phyloP scores from a whole-genome alignment of 257 asterid genomes.

The Thymus mandschuricus region DNA sequence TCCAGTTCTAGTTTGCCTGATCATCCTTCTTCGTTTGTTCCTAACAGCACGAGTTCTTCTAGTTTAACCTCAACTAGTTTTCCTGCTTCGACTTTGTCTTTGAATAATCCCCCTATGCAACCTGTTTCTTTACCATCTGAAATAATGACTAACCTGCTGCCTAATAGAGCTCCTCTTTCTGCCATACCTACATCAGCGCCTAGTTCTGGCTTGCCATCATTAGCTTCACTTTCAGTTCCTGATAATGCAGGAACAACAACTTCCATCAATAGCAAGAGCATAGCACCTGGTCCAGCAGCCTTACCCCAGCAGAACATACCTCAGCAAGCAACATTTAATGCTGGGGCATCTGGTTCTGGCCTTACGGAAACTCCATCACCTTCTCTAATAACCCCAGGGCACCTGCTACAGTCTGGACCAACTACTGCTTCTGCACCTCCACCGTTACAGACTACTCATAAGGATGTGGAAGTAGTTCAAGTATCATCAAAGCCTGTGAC shows the following conservation, averaged over 20 bases:
- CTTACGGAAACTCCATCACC: constrained; percentile 59
- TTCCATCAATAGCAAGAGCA: constrained; percentile 50
- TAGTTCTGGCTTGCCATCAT: constrained; percentile 47
- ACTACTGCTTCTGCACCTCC: constrained; percentile 53
- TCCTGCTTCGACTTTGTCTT: constrained; percentile 55
- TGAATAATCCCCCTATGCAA: constrained; percentile 55
- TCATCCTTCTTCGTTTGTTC: constrained; percentile 50
- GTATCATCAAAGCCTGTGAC: constrained; percentile 56
- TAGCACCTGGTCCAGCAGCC: constrained; percentile 42
- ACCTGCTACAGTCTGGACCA: constrained; percentile 71
- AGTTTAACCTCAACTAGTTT: constrained; percentile 49
- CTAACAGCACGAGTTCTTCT: constrained; percentile 46
- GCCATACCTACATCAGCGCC: constrained; percentile 45
- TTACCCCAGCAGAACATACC: constrained; percentile 47
- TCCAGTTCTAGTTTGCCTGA: constrained; percentile 63
- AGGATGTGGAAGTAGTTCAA: constrained; percentile 89
- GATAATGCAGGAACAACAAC: constrained; percentile 47
- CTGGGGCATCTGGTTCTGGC: constrained; percentile 50
- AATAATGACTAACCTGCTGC: constrained; percentile 38
- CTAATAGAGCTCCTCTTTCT: constrained; percentile 57
- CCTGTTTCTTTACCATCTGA: constrained; percentile 54
- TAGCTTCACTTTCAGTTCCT: constrained; percentile 47
- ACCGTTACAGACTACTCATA: constrained; percentile 60
- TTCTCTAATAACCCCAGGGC: constrained; percentile 83
- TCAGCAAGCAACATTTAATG: constrained; percentile 45